Evolutionary conservation across 768 basidiomycete genomes (phyloP).

Genomic region (Asterophora parasitica): DNA sequence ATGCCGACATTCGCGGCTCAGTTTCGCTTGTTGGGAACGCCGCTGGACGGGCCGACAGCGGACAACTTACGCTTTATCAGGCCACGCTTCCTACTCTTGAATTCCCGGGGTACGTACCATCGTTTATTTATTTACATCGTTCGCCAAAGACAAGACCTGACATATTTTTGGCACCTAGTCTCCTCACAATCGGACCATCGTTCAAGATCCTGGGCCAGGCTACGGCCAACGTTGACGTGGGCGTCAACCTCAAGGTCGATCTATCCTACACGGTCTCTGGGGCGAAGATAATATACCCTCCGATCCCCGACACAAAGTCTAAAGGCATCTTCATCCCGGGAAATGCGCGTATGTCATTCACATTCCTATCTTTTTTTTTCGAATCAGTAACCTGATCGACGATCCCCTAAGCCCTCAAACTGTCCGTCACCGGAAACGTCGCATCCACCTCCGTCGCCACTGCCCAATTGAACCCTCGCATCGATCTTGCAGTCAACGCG

Average conservation of each 20-base stretch:
- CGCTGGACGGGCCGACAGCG: slow-evolving; percentile 14
- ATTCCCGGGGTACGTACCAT: slow-evolving; percentile 18
- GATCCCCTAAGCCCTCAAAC: slow-evolving; percentile 21
- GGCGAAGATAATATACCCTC: not conserved
- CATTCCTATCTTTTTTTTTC: not conserved
- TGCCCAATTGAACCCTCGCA: slow-evolving; percentile 33
- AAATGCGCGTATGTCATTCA: not conserved
- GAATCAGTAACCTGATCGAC: not conserved
- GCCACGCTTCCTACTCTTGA: slow-evolving; percentile 15
- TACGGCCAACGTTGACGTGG: slow-evolving; percentile 28
- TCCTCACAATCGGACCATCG: slow-evolving; percentile 42
- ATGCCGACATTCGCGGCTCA: slow-evolving; percentile 31
- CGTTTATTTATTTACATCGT: slow-evolving; percentile 2
- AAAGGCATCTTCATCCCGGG: not conserved
- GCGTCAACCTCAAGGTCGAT: slow-evolving; percentile 34
- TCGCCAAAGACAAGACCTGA: not conserved
- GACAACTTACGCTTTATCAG: slow-evolving; percentile 11
- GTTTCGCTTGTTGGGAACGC: slow-evolving; percentile 32
- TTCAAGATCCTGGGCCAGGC: slow-evolving; percentile 37
- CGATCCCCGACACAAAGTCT: not conserved
- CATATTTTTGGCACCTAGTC: slow-evolving; percentile 21
- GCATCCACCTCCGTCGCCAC: slow-evolving; percentile 23
- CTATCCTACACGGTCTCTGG: slow-evolving; percentile 27
- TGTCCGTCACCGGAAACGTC: slow-evolving; percentile 28
- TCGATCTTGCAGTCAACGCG: slow-evolving; percentile 30